Evolutionary conservation across 495 filamentous ascomycete species (phyloP), one percentile per base, ranked within the genome.

Genomic region (Delitschia confertaspora): DNA sequence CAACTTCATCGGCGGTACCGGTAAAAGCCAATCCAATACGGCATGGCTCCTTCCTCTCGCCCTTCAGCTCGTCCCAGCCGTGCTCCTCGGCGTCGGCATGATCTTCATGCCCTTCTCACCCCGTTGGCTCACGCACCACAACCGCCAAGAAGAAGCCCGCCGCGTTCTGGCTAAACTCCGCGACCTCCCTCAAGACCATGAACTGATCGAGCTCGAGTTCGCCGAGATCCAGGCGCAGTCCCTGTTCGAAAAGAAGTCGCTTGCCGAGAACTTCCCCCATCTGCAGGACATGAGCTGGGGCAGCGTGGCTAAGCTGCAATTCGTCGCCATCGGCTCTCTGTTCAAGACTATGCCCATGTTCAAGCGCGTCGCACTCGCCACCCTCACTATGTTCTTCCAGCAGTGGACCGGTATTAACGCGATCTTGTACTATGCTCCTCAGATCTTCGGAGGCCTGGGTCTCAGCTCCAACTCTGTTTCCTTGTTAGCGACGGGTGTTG

Each of bases 91-190:
- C n/a, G 54, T 70, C 17, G 83, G 84, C n/a, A 87, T 87, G 68
- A 46, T 82, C 18, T 86, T 85, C 60, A 73, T 91, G 75, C 85
- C 83, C 1, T 85, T 85, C 61, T 85, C 83, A 1, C 85, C 85
- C 0, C 74, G 84, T 47, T 88, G 84, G 84, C 66, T 89, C 0
- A 59, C 83, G 14, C 80, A 87, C 61, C 80, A 85, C 51, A 67
- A 72, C 29, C 80, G 82, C 19, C 80, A 86, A 55, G 71, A 71
- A 1, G 82, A 89, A 45, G 82, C 81, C 0, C 73, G 78, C 21
- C 63, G 60, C n/a, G 75, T 83, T 0, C 70, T 91, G 8, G 74
- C 83, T 1, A 69, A 43, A 33, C 74, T 93, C 5, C 80, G 85
- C 9, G 70, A 69, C 8, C 67, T 82, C 2, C 43, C 69, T 2